Evolutionary conservation across 164 flowering plant species (phyloP), one percentile per base, ranked within the genome.

Genomic region (Stephania cephalantha): DNA sequence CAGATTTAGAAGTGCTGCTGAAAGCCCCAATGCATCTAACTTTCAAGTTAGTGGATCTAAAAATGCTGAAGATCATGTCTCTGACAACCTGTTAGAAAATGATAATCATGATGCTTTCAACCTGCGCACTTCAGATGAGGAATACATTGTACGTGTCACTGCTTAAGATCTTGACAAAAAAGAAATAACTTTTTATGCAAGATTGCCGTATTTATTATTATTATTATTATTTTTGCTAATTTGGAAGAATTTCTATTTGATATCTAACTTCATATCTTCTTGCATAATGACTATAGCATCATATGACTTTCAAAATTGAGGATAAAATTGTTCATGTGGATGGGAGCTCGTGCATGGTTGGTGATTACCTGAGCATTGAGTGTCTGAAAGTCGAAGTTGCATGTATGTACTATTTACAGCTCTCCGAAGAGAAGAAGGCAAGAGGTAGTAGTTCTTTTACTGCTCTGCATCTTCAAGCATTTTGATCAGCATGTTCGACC

Each of bases 381-480:
- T 78, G 79, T 74, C n/a, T 92, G 82, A 91, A 88, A 83, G 92
- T 83, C 75, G 90, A 90, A 76, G 80, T 87, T 45, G 93, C 99
- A 48, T 94, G 99, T 81, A 78, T 85, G 25, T 92, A 91, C 79
- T 96, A 85, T 81, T 74, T 96, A 69, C 88, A 83, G 70, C 94
- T 92, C 74, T 84, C 90, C 66, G 66, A 70, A 25, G 92, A 91
- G 81, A 91, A 83, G 81, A 91, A 83, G 84, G 84, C 89, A 69
- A 88, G 81, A 71, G 99, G 98, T 94, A 86, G 31, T 79, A 10
- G 67, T 42, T 76, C 29, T 15, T 42, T 29, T 5, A 44, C 15
- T 69, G 7, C 52, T 46, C 10, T 9, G 25, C 73, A 30, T 50
- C 71, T 73, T 11, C 18, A 48, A 7, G 68, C 65, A 18, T 73